Base-by-base conservation (phyloP, 768 basidiomycete species). In the Macrolepiota albuminosa region DNA sequence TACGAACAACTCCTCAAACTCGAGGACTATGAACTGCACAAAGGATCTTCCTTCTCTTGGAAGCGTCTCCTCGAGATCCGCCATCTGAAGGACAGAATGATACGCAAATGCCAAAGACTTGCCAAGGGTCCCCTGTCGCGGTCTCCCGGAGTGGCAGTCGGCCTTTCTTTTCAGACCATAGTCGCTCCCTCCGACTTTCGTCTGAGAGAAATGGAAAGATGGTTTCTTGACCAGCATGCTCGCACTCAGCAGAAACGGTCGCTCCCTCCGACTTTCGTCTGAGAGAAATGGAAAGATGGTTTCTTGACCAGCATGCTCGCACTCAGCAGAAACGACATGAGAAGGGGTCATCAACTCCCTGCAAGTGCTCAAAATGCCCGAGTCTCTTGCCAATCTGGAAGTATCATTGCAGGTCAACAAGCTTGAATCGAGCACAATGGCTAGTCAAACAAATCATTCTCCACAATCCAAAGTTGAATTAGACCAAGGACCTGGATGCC, bases 281-380 rank as follows among this genome's bases (percentile, higher is more conserved):
- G 40, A 88, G 88, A 71, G 88, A 88, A 71, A 88, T 91, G 83
- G 88, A 91, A 66, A 84, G 83, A 59, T 91, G 89, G 89, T 82
- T 88, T 66, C 77, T 82, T 59, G 75, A 80, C 34, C 82, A 86
- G 57, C 79, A 81, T 53, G 77, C 76, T 62, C 76, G 76, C 37
- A 71, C 71, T 18, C 71, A 56, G 37, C 60, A 59, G 39, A 61
- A 60, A 36, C 54, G 47, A n/a, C 54, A 54, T 45, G 54, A 58
- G 48, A 57, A 48, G 50, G 59, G 50, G n/a, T 31, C 49, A 31
- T 49, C 55, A 39, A 56, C 54, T 56, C 60, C 63, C 18, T 67
- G 65, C 54, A 68, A 65, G 33, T 71, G 70, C 49, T 54, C 69
- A 33, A 69, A 71, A 55, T 69, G 72, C 46, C 50, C 69, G 21